Evolutionary conservation across 495 filamentous ascomycete species (phyloP).

Genomic region (Pseudotulostoma volvatum): DNA sequence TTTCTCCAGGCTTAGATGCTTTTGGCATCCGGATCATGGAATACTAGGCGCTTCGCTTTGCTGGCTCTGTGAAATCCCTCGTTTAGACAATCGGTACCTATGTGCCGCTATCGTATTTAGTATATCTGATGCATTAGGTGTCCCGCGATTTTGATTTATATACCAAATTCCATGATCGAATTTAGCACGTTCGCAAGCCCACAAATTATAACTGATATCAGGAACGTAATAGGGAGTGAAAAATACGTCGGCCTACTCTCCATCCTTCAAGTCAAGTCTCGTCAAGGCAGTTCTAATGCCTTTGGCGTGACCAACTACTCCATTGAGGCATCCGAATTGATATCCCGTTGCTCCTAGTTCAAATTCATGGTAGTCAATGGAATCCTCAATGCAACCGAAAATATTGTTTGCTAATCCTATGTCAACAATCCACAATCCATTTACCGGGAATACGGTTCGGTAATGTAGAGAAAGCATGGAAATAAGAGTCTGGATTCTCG

Average conservation of each 20-base stretch:
- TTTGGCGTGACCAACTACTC: neutral
- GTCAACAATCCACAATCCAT: neutral
- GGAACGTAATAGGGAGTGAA: neutral
- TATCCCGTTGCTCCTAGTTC: neutral
- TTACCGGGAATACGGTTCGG: neutral
- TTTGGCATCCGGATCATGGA: neutral
- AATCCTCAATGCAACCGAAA: neutral
- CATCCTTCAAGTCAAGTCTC: neutral
- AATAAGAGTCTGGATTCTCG: neutral
- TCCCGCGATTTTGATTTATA: neutral
- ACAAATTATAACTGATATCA: neutral
- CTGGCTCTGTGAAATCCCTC: neutral
- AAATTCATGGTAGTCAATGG: neutral
- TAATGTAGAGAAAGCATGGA: neutral
- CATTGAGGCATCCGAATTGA: neutral
- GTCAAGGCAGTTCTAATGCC: neutral
- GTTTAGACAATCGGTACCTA: neutral
- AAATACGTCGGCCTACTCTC: neutral
- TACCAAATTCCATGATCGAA: neutral
- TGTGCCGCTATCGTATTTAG: neutral
- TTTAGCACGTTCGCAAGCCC: neutral
- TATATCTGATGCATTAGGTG: neutral
- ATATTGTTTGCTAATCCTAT: neutral
- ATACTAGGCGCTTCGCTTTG: conserved; percentile 1
- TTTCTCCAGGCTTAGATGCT: neutral